These are phyloP conservation scores for Cystobasidiopsis lactophilus DNA, from an alignment of 768 basidiomycete genomes.

Conservation along the genomic window DNA sequence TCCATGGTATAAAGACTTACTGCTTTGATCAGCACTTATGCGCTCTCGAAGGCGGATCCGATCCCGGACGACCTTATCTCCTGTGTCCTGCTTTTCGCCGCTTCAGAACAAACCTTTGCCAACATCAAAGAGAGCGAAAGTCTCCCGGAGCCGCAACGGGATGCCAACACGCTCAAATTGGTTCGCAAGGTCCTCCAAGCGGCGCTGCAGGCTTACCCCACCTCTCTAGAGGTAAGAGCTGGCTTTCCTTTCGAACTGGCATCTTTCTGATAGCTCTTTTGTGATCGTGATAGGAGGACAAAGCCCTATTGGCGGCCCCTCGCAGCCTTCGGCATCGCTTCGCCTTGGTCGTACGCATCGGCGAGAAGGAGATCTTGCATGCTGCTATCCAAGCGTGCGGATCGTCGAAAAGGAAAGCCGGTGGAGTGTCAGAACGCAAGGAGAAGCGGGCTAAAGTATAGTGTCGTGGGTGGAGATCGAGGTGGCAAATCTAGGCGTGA, in stretches of 20 bases:
- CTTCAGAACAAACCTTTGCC: constrained; percentile 38
- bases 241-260: neutral
- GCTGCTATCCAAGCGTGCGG: no score
- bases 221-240: constrained; percentile 35
- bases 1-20: neutral
- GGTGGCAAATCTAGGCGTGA: no score
- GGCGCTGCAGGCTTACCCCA: constrained; percentile 38
- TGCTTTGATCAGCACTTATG: constrained; percentile 31
- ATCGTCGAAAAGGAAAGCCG: no score
- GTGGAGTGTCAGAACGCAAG: no score
- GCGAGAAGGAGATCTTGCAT: constrained; percentile 51
- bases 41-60: constrained; percentile 32
- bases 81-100: constrained; percentile 41
- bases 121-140: constrained; percentile 40
- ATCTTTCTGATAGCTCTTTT: neutral
- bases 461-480: no score
- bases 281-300: constrained; percentile 34
- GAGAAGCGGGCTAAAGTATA: no score
- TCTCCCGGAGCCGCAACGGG: constrained; percentile 48
- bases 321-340: constrained; percentile 22
- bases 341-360: constrained; percentile 51
- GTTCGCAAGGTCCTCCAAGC: constrained; percentile 32
- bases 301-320: constrained; percentile 23
- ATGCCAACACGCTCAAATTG: constrained; percentile 32
- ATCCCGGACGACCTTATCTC: constrained; percentile 40